These are phyloP conservation scores for Daldinia sp. DNA, from an alignment of 2,329 filamentous ascomycete genomes.

Conservation along the genomic window DNA sequence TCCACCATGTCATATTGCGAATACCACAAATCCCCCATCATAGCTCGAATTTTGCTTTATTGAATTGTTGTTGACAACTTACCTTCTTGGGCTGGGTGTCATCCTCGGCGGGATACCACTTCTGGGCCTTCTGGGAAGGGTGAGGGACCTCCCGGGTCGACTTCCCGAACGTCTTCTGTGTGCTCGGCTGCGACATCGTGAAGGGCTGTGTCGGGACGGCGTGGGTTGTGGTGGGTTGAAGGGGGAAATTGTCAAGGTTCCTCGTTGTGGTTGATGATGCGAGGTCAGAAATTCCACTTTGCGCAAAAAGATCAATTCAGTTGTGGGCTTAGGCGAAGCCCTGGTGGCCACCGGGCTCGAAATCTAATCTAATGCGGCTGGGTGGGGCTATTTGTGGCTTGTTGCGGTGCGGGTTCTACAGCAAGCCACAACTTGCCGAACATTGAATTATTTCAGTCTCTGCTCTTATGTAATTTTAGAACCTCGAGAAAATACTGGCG, in stretches of 20 bases:
- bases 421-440: constrained; percentile 21
- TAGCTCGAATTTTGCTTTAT: not conserved
- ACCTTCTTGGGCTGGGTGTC: constrained; percentile 93
- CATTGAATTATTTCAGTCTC: too few species aligned
- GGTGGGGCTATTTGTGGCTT: constrained; percentile 36
- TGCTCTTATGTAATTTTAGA: not conserved
- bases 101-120: constrained; percentile 99
- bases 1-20: not conserved
- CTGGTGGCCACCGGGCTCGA: constrained; percentile 48
- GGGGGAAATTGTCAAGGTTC: constrained; percentile 45
- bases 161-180: constrained; percentile 95
- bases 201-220: constrained; percentile 62
- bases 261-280: constrained; percentile 46
- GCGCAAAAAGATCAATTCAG: constrained; percentile 51
- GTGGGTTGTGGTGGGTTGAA: constrained; percentile 44
- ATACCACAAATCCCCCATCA: not conserved
- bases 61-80: constrained; percentile 63
- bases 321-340: constrained; percentile 53
- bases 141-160: constrained; percentile 92
- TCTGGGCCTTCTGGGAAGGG: constrained; percentile 91
- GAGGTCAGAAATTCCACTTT: constrained; percentile 49
- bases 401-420: constrained; percentile 13
- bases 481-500: constrained; percentile 9
- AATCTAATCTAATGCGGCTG: constrained; percentile 17
- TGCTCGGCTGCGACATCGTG: constrained; percentile 79